Evolutionary conservation across 2,329 filamentous ascomycete species (phyloP).

Genomic region (Talaromyces sp.): DNA sequence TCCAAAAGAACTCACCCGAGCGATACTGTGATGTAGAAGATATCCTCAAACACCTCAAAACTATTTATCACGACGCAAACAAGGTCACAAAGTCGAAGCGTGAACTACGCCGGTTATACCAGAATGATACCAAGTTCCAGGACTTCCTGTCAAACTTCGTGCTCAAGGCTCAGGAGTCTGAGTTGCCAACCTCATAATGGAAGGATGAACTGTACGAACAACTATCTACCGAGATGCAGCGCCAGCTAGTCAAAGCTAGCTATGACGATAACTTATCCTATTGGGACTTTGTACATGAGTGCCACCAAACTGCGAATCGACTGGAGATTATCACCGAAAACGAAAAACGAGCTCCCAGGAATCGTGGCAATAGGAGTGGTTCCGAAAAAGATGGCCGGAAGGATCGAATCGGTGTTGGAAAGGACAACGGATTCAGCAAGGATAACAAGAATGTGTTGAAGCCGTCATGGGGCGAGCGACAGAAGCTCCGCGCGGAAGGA

Average conservation of each 20-base stretch:
- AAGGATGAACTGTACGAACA: conserved; percentile 10
- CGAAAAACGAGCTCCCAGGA: neutral
- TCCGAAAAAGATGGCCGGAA: too few relatives aligned
- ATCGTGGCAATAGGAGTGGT: neutral
- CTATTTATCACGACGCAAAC: conserved; percentile 8
- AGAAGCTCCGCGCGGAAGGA: neutral
- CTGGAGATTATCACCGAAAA: neutral
- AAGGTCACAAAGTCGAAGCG: neutral
- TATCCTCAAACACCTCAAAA: conserved; percentile 5
- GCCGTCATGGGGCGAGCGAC: neutral
- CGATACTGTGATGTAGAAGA: neutral
- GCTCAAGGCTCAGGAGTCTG: neutral
- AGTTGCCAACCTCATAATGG: neutral
- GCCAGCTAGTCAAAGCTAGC: neutral
- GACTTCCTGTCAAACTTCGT: conserved; percentile 6
- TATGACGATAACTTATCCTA: neutral
- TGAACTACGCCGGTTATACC: neutral
- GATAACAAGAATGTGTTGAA: too few relatives aligned
- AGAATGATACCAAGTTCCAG: neutral
- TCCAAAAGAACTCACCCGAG: neutral
- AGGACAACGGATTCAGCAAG: too few relatives aligned
- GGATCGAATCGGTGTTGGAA: neutral
- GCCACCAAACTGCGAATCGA: neutral
- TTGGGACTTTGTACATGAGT: neutral
- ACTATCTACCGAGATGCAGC: neutral